Base-by-base conservation (phyloP, 1,284 basidiomycete genomes). In the Phaffia rhodozyma region DNA sequence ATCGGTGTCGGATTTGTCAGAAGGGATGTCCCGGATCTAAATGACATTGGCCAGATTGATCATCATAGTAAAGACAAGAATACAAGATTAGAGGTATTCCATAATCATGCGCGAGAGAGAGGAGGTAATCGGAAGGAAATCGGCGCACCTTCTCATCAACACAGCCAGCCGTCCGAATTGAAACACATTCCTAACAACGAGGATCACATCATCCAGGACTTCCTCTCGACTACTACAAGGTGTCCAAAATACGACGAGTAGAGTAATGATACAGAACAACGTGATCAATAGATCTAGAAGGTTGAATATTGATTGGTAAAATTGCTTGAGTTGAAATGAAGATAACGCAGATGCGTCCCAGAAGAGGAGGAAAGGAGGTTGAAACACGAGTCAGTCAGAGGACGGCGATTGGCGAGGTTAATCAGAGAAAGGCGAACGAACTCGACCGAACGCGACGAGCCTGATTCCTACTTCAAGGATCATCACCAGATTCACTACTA, bases 301-400 rank as follows among this genome's bases (percentile, higher is more conserved):
- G 74, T 96, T 96, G 77, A 89, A 91, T 20, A 86, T 83, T 21
- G 91, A 92, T 75, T 85, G 86, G 85, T 91, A 94, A 78, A 96
- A 96, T 89, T 92, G 89, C 92, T 96, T 71, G 18, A 38, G 32
- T 43, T 27, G 16, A 62, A 48, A 9, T 38, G 43, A 38, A 55
- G n/a, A 50, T 27, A 62, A 27, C 38, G 18, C 52, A n/a, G 1
- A 43, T 13, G 27, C 30, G 25, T 30, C 32, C 30, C 43, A 13
- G 27, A 32, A 16, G 38, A 29, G 47, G 32, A 30, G 16, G 43
- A 51, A 34, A n/a, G 9, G 9, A 9, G 48, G 29, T 23, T 58
- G 29, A 21, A 16, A 20, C 30, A 6, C 34, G 49, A 7, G 23
- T 3, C 25, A 30, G 16, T 2, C n/a, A 30, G 16, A 48, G 18